Evolutionary conservation across 129 eudicot genomes (phyloP).

Genomic region (Apium graveolens): DNA sequence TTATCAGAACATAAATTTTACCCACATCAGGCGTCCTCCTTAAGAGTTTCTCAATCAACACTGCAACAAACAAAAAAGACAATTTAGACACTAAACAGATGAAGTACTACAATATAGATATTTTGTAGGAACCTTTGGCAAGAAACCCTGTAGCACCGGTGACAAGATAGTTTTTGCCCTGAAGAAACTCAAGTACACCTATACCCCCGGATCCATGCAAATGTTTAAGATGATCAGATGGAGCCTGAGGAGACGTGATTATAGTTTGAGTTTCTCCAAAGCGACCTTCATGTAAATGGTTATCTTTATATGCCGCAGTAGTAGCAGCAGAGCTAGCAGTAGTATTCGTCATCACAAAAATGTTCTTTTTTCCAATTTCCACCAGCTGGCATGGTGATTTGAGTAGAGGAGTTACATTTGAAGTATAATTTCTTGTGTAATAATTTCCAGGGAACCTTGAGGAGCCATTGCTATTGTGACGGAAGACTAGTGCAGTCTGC

Average conservation of each 20-base stretch:
- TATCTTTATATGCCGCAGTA: slow-evolving; percentile 1
- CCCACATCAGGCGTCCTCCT: slow-evolving; percentile 22
- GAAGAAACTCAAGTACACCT: slow-evolving; percentile 19
- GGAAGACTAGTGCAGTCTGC: background rate
- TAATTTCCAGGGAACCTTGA: background rate
- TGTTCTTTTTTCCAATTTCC: background rate
- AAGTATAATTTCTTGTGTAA: background rate
- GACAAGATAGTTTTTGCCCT: slow-evolving; percentile 18
- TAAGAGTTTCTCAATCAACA: slow-evolving; percentile 27
- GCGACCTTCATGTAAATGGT: background rate
- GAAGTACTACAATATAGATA: no score
- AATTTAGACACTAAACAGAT: no score
- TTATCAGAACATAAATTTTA: slow-evolving; percentile 24
- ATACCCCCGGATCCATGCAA: slow-evolving; percentile 8
- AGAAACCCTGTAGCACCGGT: slow-evolving; percentile 34
- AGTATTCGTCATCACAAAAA: background rate
- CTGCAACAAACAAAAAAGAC: no score
- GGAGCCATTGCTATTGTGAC: background rate
- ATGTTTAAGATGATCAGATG: background rate
- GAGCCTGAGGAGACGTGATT: background rate
- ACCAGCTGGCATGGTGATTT: background rate
- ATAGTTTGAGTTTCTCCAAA: background rate
- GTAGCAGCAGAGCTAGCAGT: background rate
- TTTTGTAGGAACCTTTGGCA: no score
- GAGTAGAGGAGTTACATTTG: background rate